Base-by-base conservation (phyloP, 2,329 filamentous ascomycete genomes). In the Hortaea werneckii region DNA sequence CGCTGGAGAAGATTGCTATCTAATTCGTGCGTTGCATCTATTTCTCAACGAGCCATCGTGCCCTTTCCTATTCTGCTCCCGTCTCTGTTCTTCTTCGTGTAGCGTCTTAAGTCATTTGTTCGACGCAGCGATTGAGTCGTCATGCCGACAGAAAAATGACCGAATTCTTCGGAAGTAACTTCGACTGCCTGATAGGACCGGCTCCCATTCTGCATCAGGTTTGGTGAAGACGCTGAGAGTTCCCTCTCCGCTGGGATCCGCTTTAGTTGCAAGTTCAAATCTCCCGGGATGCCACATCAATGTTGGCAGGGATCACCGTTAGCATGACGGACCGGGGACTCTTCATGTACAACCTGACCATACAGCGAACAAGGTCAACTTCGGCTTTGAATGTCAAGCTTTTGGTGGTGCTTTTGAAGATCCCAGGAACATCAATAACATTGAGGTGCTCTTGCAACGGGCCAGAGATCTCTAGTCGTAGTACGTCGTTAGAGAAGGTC, bases 211-310 rank as follows among this genome's bases (percentile, higher is more conserved):
- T n/a, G n/a, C n/a, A 48, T 67, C 63, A 5, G 61, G 62, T 51
- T 67, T 67, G 1, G 65, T 67, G 10, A 67, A 42, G 1, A 67
- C 56, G 10, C 65, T 64, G 13, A 67, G 46, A 5, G 65, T 67
- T 5, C 65, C 50, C 6, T 54, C 44, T 4, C 63, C 63, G 1
- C 53, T 29, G 5, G 46, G 43, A 48, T 71, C 67, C 7, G 50
- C 48, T 6, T 61, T 50, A 6, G 60, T 60, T 38, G 70, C 68
- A 37, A 68, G 54, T 27, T 66, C 56, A 1, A 74, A 75, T 73
- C 30, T 69, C 65, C 43, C 75, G 69, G 0, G 64, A 73, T 0
- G 65, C 66, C 28, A 72, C 60, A 43, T 76, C 71, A 3, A 66
- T 63, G 29, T 66, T 67, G 7, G 67, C 65, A 0, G 65, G 66